These are phyloP conservation scores for Sclerotinia borealis DNA, from an alignment of 2,329 filamentous ascomycete species.

Conservation along the genomic window DNA sequence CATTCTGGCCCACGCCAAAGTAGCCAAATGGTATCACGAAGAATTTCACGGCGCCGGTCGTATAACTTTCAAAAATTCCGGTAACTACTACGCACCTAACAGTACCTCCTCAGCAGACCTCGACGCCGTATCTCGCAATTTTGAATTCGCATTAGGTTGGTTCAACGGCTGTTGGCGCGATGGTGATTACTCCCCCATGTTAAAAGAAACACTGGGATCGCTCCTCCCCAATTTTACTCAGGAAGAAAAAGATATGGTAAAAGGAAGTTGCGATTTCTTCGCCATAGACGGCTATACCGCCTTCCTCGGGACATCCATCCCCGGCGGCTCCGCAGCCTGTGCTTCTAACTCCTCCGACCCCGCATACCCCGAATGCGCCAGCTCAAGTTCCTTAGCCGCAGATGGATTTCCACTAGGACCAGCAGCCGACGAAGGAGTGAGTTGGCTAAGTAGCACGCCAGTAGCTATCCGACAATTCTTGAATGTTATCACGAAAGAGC, in stretches of 20 bases:
- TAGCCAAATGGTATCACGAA: conserved; percentile 49
- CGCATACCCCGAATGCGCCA: conserved; percentile 27
- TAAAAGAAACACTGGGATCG: conserved; percentile 40
- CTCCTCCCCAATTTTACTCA: conserved; percentile 41
- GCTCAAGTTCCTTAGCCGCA: conserved; percentile 30
- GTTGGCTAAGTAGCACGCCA: conserved; percentile 39
- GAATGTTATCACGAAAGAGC: conserved; percentile 36
- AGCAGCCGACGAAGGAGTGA: conserved; percentile 36
- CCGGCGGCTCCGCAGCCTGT: conserved; percentile 36
- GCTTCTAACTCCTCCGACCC: conserved; percentile 26
- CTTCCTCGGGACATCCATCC: conserved; percentile 30
- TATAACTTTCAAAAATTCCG: conserved; percentile 41
- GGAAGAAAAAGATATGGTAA: conserved; percentile 43
- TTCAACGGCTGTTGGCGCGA: conserved; percentile 43
- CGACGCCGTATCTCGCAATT: conserved; percentile 30
- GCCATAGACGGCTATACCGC: conserved; percentile 53
- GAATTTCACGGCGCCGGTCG: conserved; percentile 45
- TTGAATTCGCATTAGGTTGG: conserved; percentile 43
- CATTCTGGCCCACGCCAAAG: conserved; percentile 43
- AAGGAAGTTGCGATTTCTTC: conserved; percentile 49
- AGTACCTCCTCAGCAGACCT: conserved; percentile 31
- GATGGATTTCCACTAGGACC: conserved; percentile 42
- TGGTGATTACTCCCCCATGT: conserved; percentile 43
- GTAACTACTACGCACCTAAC: conserved; percentile 42
- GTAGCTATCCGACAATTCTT: conserved; percentile 37